Evolutionary conservation across 495 filamentous ascomycete species (phyloP), one percentile per base, ranked within the genome.

Genomic region (Talaromyces adpressus): DNA sequence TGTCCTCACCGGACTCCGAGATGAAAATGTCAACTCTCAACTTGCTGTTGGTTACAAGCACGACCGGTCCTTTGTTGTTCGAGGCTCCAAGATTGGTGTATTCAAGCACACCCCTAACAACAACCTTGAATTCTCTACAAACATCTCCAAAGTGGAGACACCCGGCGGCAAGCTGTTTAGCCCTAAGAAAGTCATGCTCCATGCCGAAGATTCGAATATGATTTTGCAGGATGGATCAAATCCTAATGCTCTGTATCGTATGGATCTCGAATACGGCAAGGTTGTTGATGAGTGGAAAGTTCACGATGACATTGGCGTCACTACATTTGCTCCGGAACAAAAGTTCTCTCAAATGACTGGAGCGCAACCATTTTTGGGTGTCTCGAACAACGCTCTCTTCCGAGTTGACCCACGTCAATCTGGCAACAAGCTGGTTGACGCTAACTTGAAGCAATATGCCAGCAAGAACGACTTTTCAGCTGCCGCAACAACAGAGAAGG

Each of bases 261-360:
- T 98, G 94, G 94, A 98, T 79, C 79, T 98, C 64, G 95, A 98
- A 69, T 95, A 94, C 69, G 94, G 94, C 62, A 98, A 97, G 79
- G 90, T 98, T n/a, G 91, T 98, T 2, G 95, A 98, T 71, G 95
- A 98, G 74, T 98, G 94, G 94, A 97, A 96, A 67, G 84, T 98
- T n/a, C 93, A 98, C 69, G 93, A 98, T 62, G 91, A 98, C 76
- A 97, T 98, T 62, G 85, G 89, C 0, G 91, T 98, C 59, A 85
- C 89, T 20, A 91, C 87, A 6, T 96, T 98, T 75, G 91, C 88
- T 4, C 94, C 95, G 3, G 93, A 96, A 70, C 66, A 89, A 86
- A 98, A 98, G 86, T 98, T 97, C 69, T 85, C 94, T 4, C 95
- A 98, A 81, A 97, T 96, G 92, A 96, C 92, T 1, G 85, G 87